Percentiles rank a stretch among this genome's conserved stretches.
Conservation (phyloP, 768 basidiomycete genomes). For the Grammothele lineata region DNA sequence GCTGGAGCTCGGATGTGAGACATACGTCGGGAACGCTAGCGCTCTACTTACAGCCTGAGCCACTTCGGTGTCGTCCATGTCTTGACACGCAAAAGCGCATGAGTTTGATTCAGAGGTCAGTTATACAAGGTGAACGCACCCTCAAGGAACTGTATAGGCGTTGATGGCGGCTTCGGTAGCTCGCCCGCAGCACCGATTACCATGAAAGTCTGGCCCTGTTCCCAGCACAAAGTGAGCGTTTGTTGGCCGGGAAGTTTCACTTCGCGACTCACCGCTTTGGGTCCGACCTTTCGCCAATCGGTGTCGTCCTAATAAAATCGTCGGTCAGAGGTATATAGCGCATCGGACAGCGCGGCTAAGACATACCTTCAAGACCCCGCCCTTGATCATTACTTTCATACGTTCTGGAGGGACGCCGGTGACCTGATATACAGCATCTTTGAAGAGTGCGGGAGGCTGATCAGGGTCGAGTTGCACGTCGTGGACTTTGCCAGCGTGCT, state of each 20-base stretch:
- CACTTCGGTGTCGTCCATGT: slow-evolving; percentile 80
- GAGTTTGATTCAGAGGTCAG: neutral
- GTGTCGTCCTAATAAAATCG: slow-evolving; percentile 65
- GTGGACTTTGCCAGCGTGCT: slow-evolving; percentile 82
- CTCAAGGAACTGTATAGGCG: slow-evolving; percentile 81
- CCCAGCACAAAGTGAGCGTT: neutral
- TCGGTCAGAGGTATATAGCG: neutral
- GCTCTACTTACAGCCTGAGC: slow-evolving; percentile 64
- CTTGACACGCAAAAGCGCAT: slow-evolving; percentile 25
- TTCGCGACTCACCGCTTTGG: slow-evolving; percentile 60
- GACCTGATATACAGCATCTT: slow-evolving; percentile 71
- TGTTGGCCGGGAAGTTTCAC: neutral
- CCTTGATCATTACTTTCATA: slow-evolving; percentile 98
- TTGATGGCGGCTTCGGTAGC: slow-evolving; percentile 81
- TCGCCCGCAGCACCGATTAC: slow-evolving; percentile 93
- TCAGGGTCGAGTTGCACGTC: slow-evolving; percentile 70
- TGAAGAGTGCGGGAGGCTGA: slow-evolving; percentile 69
- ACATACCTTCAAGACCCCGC: slow-evolving; percentile 81
- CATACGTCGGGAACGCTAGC: too few species aligned
- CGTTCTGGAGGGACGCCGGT: slow-evolving; percentile 88
- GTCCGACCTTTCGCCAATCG: slow-evolving; percentile 76
- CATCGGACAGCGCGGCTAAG: too few species aligned
- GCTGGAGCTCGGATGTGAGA: slow-evolving; percentile 33
- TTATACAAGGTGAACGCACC: slow-evolving; percentile 37
- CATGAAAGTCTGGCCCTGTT: slow-evolving; percentile 83